Percentiles rank a stretch among this genome's conserved stretches.
Evolutionary conservation across 208 protist species (phyloP).

Genomic region (Leishmania guyanensis): DNA sequence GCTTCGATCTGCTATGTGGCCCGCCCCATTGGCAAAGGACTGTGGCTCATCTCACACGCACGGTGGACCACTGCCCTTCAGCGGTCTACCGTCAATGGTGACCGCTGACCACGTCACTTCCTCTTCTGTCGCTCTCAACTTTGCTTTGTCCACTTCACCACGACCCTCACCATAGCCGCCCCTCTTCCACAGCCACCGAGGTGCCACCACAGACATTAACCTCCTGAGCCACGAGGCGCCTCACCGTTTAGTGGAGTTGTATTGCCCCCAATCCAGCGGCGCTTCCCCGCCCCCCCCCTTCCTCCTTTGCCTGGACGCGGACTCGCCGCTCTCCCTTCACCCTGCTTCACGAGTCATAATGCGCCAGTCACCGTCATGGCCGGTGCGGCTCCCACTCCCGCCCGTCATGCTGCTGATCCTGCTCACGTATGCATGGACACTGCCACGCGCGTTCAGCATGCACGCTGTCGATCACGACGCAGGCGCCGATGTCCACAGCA

Average conservation of each 20-base stretch:
- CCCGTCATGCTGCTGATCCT: constrained; percentile 14
- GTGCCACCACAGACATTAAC: not conserved
- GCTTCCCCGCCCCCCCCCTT: not conserved
- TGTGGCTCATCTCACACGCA: not conserved
- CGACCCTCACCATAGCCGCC: not conserved
- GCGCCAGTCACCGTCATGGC: too few species aligned
- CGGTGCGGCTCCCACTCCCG: not conserved
- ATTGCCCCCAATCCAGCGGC: not conserved
- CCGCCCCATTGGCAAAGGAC: not conserved
- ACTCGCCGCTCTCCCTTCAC: not conserved
- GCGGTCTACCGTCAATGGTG: not conserved
- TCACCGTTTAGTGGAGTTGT: not conserved
- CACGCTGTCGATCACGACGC: not conserved
- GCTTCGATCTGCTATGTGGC: not conserved
- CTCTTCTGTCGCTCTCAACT: too few species aligned
- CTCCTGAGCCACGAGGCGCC: not conserved
- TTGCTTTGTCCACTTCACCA: not conserved
- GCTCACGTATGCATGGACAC: constrained; percentile 14
- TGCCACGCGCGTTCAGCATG: constrained; percentile 13
- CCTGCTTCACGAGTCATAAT: not conserved
- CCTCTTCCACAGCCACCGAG: not conserved
- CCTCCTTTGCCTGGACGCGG: not conserved
- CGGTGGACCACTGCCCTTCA: not conserved
- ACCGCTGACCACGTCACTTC: not conserved
- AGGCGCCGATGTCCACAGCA: not conserved